Percentiles rank a stretch among this genome's conserved stretches.
Evolutionary conservation across 192 early-diverging fungal genomes (phyloP).

Genomic region (Coemansia sp.): DNA sequence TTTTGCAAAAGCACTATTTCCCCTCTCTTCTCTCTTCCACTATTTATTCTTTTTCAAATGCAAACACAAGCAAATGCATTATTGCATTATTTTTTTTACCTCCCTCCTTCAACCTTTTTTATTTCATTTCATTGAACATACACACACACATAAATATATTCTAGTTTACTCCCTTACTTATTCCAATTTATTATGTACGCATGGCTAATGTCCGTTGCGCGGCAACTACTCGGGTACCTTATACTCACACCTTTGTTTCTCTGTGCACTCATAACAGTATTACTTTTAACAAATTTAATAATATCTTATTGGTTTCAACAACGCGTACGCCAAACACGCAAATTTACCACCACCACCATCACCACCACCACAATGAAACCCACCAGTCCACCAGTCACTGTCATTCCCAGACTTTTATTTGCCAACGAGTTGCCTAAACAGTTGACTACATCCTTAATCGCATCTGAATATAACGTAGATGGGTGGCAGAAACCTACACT

Average conservation of each 20-base stretch:
- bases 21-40: too few relatives aligned
- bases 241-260: conserved; percentile 28
- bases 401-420: conserved; percentile 36
- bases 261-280: conserved; percentile 14
- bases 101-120: too few relatives aligned
- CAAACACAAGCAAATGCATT: too few relatives aligned
- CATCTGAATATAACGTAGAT: conserved; percentile 14
- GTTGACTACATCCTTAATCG: conserved; percentile 12
- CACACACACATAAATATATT: neutral
- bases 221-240: conserved; percentile 23
- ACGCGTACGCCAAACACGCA: conserved; percentile 14
- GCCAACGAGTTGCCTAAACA: conserved; percentile 4
- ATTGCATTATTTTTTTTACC: too few relatives aligned
- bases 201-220: conserved; percentile 13
- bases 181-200: neutral
- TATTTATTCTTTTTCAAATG: too few relatives aligned
- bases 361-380: conserved; percentile 2
- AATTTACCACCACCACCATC: neutral
- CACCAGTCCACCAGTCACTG: conserved; percentile 31
- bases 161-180: neutral
- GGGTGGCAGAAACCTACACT: neutral
- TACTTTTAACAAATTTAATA: conserved; percentile 39
- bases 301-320: conserved; percentile 51
- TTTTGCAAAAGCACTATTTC: too few relatives aligned
- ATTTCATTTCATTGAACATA: neutral